Conservation (phyloP, 2,329 filamentous ascomycete species). For the Rugonectria rugulosa region DNA sequence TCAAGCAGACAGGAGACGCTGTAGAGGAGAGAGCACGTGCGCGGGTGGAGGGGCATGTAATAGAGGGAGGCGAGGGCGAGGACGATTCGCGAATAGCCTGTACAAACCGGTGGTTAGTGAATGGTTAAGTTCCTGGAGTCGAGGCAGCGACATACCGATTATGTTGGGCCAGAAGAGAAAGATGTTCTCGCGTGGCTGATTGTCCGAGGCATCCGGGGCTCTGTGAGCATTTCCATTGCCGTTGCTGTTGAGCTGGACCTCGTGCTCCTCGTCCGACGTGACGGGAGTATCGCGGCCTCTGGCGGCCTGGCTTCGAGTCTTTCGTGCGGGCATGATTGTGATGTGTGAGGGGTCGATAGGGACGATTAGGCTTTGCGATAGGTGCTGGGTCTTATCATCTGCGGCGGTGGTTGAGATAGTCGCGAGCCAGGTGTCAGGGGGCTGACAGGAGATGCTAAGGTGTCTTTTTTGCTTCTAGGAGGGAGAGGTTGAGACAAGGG, state of each 20-base stretch:
- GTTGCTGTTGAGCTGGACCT: conserved; percentile 54
- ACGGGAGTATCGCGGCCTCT: conserved; percentile 42
- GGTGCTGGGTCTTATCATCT: conserved; percentile 35
- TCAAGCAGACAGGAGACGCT: conserved; percentile 94
- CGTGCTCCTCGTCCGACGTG: conserved; percentile 41
- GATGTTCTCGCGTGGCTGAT: conserved; percentile 70
- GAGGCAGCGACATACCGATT: conserved; percentile 66
- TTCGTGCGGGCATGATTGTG: conserved; percentile 48
- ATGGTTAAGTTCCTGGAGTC: conserved; percentile 2
- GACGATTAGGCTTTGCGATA: conserved; percentile 25
- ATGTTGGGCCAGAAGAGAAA: conserved; percentile 85
- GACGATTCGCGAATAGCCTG: conserved; percentile 80
- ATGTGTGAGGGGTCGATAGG: conserved; percentile 16
- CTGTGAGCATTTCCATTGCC: conserved; percentile 54
- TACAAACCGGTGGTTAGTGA: conserved; percentile 24
- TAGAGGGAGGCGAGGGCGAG: conserved; percentile 91
- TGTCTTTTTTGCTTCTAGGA: too few species aligned
- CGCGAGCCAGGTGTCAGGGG: conserved; percentile 33
- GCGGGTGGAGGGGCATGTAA: conserved; percentile 99
- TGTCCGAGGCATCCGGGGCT: conserved; percentile 44
- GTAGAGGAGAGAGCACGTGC: conserved; percentile 91
- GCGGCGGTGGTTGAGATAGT: conserved; percentile 31
- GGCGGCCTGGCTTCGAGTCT: conserved; percentile 49
- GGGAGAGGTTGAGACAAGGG: background rate
- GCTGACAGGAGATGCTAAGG: conserved; percentile 30